Conservation (phyloP, 2,329 filamentous ascomycete genomes). For the Cytospora paraplurivora region DNA sequence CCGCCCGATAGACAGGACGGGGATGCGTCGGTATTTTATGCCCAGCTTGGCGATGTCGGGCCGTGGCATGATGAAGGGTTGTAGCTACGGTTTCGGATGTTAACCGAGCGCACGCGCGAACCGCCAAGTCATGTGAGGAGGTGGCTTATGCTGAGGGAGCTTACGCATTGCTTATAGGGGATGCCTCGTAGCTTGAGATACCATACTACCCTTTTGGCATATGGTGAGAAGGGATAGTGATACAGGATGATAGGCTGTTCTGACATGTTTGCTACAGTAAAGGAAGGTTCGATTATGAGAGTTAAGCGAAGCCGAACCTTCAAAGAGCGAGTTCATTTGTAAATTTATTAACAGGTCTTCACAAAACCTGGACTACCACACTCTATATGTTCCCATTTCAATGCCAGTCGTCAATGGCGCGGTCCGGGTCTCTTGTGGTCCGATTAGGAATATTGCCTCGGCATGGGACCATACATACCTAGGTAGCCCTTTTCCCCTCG, state of each 20-base stretch:
- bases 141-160: constrained; percentile 34
- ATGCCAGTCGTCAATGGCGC: not conserved
- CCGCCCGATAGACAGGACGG: constrained; percentile 65
- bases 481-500: not conserved
- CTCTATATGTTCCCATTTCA: not conserved
- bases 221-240: constrained; percentile 68
- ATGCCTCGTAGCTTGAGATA: constrained; percentile 69
- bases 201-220: constrained; percentile 64
- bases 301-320: not conserved
- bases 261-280: not conserved
- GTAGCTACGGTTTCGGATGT: constrained; percentile 48
- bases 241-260: constrained; percentile 58
- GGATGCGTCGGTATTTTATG: constrained; percentile 69
- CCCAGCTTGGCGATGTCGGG: constrained; percentile 64
- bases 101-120: constrained; percentile 8
- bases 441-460: constrained; percentile 16
- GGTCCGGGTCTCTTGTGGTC: not conserved
- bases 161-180: constrained; percentile 67
- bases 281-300: not conserved
- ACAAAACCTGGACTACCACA: not conserved
- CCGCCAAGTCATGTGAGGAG: not conserved
- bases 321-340: not conserved
- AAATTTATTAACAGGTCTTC: not conserved
- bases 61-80: constrained; percentile 67
- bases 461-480: constrained; percentile 13